Base-by-base conservation (phyloP, 208 protist genomes). In the Trypanosoma boissoni region DNA sequence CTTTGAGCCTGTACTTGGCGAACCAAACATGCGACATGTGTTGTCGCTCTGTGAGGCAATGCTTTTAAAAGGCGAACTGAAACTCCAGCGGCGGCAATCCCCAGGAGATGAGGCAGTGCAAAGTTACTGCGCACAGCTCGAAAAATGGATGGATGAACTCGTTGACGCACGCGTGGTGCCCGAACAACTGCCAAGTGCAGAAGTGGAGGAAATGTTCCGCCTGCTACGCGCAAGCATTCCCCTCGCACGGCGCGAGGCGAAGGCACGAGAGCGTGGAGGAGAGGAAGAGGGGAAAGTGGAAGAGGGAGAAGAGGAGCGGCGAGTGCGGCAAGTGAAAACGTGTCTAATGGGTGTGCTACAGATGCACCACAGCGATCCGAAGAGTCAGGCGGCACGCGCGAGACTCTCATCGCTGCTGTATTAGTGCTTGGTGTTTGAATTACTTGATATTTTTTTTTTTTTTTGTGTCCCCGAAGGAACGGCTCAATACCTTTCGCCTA, bases 351-450 rank as follows among this genome's bases (percentile, higher is more conserved):
- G 66, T 28, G 43, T 91, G 18, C 37, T 94, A 44, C 79, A 92
- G 56, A 50, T 90, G 7, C 86, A 87, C 48, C 37, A 79, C 10
- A 58, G 39, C 0, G 82, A 94, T 48, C 70, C 82, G 24, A 78
- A 81, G 54, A 81, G 74, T 39, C 79, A 88, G 26, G 71, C 71
- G 7, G 77, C 84, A 21, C 78, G 88, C 20, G 70, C 82, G 23
- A 65, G 79, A 12, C 68, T 94, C 2, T 75, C 82, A 3, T 94
- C 88, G 1, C 49, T 94, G 3, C 31, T 94, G 44, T 85, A 88
- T 51, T 94, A 56, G 68, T 12, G 71, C 53, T 58, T n/a, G n/a
- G n/a, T n/a, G n/a, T n/a, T n/a, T n/a, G n/a, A n/a, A n/a, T n/a
- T n/a, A n/a, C n/a, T n/a, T n/a, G n/a, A n/a, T n/a, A n/a, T n/a